Evolutionary conservation across 2,329 filamentous ascomycete genomes (phyloP), one percentile per base, ranked within the genome.

Genomic region (Neoarthrinium moseri): DNA sequence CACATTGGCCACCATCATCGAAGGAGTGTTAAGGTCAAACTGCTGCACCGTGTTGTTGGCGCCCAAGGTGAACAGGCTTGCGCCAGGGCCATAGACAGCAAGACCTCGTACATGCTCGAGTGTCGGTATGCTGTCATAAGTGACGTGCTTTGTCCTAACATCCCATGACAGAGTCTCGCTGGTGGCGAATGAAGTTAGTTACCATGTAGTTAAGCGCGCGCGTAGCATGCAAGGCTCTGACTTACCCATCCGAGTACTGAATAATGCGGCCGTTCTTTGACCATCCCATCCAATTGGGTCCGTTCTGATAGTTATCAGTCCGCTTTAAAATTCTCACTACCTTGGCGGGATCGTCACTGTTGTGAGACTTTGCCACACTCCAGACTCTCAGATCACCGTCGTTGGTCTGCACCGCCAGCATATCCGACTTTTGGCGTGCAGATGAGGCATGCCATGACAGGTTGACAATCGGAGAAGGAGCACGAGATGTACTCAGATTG

Each of bases 191-290:
- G 57, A 60, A 35, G 27, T 62, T 47, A 63, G 60, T 51, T 32
- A 51, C 23, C 26, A 48, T 30, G 29, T 40, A 33, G 51, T 47
- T 74, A 73, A 71, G 70, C 72, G 73, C 73, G 72, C 73, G 72
- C 68, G 62, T 73, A 71, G 69, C 71, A 72, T 72, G 72, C 72
- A 72, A 67, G 61, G 72, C 68, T 48, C 45, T 53, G 45, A 81
- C 89, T 72, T 75, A 96, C 91, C 86, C 84, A 68, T 96, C 90
- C 5, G 89, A 87, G 67, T 84, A 91, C 68, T 99, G 94, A 52
- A 99, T 84, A 54, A 99, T 91, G 55, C 91, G 87, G 30, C 94
- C 94, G 71, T 96, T 97, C 70, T 96, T 97, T 0, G 94, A 97
- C 94, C 94, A 99, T 17, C 84, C 87, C 75, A 96, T 91, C 94